Evolutionary conservation across 2,329 filamentous ascomycete genomes (phyloP), one percentile per base, ranked within the genome.

Genomic region (Colletotrichum navitas): DNA sequence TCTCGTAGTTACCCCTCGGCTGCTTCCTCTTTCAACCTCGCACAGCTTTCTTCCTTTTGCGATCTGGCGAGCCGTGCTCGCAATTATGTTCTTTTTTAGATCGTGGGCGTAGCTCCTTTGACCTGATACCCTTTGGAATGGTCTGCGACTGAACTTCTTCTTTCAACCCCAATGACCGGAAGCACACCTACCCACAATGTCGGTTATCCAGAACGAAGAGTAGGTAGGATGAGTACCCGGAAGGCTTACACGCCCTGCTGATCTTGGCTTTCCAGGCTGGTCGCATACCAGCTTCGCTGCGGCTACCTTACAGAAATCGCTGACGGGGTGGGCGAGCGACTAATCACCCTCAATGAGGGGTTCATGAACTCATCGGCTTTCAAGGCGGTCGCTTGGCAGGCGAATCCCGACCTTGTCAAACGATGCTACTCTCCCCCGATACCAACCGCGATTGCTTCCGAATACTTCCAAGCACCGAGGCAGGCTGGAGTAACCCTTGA

Each of bases 371-470:
- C 93, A 36, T 90, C 91, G 2, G 91, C 93, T 39, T 96, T 95
- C 84, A 94, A 94, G 81, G 90, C 92, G 61, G 92, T 93, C 72
- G 94, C 93, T 74, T 96, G 93, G 93, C 88, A 90, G 54, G 85
- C 91, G 60, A 93, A 93, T 77, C 89, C 91, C 12, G 88, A 91
- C 24, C 91, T 94, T 74, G 90, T 93, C 80, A 95, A 95, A 81
- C 90, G 93, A 76, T 95, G 92, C 58, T 93, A 97, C 80, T 96
- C 93, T 3, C 94, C 93, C 26, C 93, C 93, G 1, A 97, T 97
- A 68, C 93, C 93, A 12, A 95, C 93, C 5, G 93, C 92, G 18
- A 89, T 94, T 73, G 91, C 92, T 39, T 93, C 92, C 58, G 93
- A 96, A 79, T 96, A 96, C 82, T 96, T 96, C 78, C 92, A 94